Evolutionary conservation across 495 filamentous ascomycete species (phyloP).

Genomic region (Halenospora varia): DNA sequence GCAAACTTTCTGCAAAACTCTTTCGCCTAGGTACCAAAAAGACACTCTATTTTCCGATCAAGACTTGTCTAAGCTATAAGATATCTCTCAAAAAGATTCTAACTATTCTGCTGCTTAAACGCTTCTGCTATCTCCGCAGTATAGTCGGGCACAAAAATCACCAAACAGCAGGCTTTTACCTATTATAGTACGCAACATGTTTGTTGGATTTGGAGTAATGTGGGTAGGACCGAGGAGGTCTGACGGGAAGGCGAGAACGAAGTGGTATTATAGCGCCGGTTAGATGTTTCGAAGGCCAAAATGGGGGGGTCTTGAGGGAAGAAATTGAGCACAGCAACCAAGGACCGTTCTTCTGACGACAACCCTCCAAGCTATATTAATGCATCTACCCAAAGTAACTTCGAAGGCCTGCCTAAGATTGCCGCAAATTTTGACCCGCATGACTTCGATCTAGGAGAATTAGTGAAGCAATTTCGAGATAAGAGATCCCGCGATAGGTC

Average conservation of each 20-base stretch:
- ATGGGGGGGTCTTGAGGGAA: not conserved
- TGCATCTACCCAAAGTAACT: slow-evolving; percentile 4
- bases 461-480: slow-evolving; percentile 4
- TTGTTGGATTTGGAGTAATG: slow-evolving; percentile 6
- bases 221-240: slow-evolving; percentile 5
- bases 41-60: slow-evolving; percentile 1
- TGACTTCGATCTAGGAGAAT: slow-evolving; percentile 2
- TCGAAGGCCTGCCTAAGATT: slow-evolving; percentile 4
- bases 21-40: slow-evolving; percentile 1
- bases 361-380: slow-evolving; percentile 4
- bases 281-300: not conserved
- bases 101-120: slow-evolving; percentile 2
- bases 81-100: not conserved
- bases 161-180: not conserved
- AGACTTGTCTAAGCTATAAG: slow-evolving; percentile 1
- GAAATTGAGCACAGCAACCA: slow-evolving; percentile 1
- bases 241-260: slow-evolving; percentile 4
- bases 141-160: not conserved
- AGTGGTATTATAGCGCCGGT: slow-evolving; percentile 2
- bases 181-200: slow-evolving; percentile 4
- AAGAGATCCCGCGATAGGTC: slow-evolving; percentile 2
- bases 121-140: not conserved
- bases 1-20: slow-evolving; percentile 4
- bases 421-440: not conserved
- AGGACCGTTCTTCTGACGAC: slow-evolving; percentile 1